Evolutionary conservation across 2,329 filamentous ascomycete genomes (phyloP).

Genomic region (Macrophomina phaseolina): DNA sequence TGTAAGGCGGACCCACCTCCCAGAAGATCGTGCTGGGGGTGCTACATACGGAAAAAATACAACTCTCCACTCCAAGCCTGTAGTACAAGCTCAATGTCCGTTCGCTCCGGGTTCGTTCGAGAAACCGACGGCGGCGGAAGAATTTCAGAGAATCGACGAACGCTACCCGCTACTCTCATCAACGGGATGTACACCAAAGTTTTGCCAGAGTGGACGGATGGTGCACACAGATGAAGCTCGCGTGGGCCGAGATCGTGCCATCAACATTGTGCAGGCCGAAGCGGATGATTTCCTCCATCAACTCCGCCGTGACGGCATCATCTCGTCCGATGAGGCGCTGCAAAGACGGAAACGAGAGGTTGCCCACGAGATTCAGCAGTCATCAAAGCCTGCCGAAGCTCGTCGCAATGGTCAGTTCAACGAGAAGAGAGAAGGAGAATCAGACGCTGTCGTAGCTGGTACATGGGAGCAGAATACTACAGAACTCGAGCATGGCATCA

Average conservation of each 20-base stretch:
- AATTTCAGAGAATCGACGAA: conserved; percentile 27
- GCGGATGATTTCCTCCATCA: conserved; percentile 32
- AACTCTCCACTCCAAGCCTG: not conserved
- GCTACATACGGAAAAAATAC: not conserved
- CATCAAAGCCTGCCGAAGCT: conserved; percentile 19
- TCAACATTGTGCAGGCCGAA: conserved; percentile 32
- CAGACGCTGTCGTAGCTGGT: conserved; percentile 12
- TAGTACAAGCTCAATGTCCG: not conserved
- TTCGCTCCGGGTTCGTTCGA: not conserved
- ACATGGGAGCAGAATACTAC: conserved; percentile 31
- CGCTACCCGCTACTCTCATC: conserved; percentile 29
- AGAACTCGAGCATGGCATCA: conserved; percentile 31
- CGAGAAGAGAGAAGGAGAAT: not conserved
- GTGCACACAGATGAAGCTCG: conserved; percentile 33
- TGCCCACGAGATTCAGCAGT: conserved; percentile 24
- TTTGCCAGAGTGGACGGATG: conserved; percentile 35
- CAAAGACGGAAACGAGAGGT: conserved; percentile 26
- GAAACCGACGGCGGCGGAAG: conserved; percentile 6
- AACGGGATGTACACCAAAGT: conserved; percentile 33
- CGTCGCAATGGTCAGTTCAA: not conserved
- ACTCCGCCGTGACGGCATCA: conserved; percentile 30
- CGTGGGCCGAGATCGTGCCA: conserved; percentile 32
- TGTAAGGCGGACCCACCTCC: not conserved
- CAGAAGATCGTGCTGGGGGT: not conserved
- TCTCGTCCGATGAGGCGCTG: conserved; percentile 28